These are phyloP conservation scores for Nakaseomyces nivariensis DNA, from an alignment of 1,139 yeast species.

Conservation along the genomic window DNA sequence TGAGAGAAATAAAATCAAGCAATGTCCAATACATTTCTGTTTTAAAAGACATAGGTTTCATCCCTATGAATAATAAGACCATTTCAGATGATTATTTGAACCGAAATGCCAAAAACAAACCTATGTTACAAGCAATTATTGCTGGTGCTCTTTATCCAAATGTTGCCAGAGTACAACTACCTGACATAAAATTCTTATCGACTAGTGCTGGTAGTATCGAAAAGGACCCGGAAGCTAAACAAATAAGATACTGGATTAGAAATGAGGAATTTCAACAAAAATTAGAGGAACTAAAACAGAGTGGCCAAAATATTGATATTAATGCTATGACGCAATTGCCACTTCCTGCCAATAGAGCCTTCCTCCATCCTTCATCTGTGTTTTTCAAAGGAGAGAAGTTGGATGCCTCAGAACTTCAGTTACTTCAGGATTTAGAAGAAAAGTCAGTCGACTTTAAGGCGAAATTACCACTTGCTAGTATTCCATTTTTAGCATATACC, in stretches of 20 bases:
- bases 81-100: constrained; percentile 30
- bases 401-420: constrained; percentile 34
- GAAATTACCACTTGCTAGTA: constrained; percentile 31
- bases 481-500: constrained; percentile 46
- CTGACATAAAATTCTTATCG: constrained; percentile 65
- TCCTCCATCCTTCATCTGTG: constrained; percentile 75
- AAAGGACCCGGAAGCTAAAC: constrained; percentile 69
- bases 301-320: constrained; percentile 5
- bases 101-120: constrained; percentile 40
- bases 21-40: constrained; percentile 57
- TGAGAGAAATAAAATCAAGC: constrained; percentile 65
- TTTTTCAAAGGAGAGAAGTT: constrained; percentile 34
- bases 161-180: constrained; percentile 68
- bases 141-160: constrained; percentile 81
- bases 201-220: constrained; percentile 74
- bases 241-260: constrained; percentile 63
- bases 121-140: constrained; percentile 53
- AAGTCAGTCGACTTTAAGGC: constrained; percentile 33
- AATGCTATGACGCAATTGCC: constrained; percentile 6
- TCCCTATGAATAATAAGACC: constrained; percentile 41
- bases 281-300: constrained; percentile 11
- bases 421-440: constrained; percentile 23
- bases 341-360: constrained; percentile 57
- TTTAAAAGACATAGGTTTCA: constrained; percentile 66
- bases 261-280: constrained; percentile 40